Evolutionary conservation across 768 basidiomycete species (phyloP), one percentile per base, ranked within the genome.

Genomic region (Chiua virens): DNA sequence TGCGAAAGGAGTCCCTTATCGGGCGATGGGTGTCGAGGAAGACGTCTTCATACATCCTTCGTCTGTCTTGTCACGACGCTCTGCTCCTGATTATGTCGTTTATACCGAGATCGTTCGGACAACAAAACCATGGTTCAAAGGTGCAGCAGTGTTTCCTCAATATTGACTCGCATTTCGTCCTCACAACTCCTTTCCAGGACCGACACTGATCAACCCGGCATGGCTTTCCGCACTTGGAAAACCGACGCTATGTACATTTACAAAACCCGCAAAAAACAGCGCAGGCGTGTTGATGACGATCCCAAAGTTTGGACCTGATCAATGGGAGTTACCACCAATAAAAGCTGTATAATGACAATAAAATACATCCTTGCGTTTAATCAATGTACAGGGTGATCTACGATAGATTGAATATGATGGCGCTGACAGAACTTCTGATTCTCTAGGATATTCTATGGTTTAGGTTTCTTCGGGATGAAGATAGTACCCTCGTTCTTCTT

Each of bases 1-100:
- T 22, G 80, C 87, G 0, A 85, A 83, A 61, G 88, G 87, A 8
- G 82, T 98, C 17, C 74, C 93, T 0, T 99, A 98, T 67, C 80
- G 78, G 44, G 87, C 93, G 1, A 62, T 93, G 45, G 88, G 90
- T 2, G 76, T 96, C 36, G 55, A 77, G 15, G 91, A 95, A 60
- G 92, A 97, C 59, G 92, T 96, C 2, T 98, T 82, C 70, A 85
- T 98, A 48, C 95, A 98, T 64, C 90, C 92, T 1, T 88, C 88
- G 0, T 95, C 92, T n/a, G 77, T 88, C 18, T 67, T 96, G 13
- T 83, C 83, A 51, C 78, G 79, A 58, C 53, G 56, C 7, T 55
- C 84, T 11, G 92, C 96, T 3, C 92, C 96, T 1, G 92, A 96
- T 47, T 98, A 86, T 64, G 59, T 98, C 41, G 79, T 90, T 35